Evolutionary conservation across 768 basidiomycete genomes (phyloP).

Genomic region (Lepiota brunneoincarnata): DNA sequence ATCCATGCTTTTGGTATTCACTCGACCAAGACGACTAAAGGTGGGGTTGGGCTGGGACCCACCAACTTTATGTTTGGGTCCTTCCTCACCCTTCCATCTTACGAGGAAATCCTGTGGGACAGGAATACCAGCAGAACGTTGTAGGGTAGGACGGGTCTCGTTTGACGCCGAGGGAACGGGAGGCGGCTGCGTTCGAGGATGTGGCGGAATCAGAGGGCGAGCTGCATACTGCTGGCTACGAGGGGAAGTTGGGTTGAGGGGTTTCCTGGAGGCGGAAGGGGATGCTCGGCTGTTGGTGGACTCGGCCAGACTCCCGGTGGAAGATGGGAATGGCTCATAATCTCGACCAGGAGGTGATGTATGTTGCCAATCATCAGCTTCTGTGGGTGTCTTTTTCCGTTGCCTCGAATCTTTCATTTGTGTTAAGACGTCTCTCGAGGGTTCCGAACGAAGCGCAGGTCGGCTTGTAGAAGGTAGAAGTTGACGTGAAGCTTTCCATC

Average conservation of each 20-base stretch:
- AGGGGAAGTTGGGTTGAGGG: slow-evolving; percentile 23
- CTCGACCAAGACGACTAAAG: slow-evolving; percentile 27
- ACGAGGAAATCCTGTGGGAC: slow-evolving; percentile 46
- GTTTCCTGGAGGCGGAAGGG: slow-evolving; percentile 20
- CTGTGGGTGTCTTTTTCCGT: slow-evolving; percentile 22
- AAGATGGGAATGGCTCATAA: slow-evolving; percentile 24
- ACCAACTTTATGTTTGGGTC: slow-evolving; percentile 32
- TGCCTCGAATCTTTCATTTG: slow-evolving; percentile 19
- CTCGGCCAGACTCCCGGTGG: slow-evolving; percentile 5
- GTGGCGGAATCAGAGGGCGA: slow-evolving; percentile 31
- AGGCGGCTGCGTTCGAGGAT: slow-evolving; percentile 35
- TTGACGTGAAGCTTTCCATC: slow-evolving; percentile 16
- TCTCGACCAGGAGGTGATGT: slow-evolving; percentile 20
- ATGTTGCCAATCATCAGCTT: slow-evolving; percentile 22
- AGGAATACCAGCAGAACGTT: slow-evolving; percentile 9
- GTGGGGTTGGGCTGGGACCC: slow-evolving; percentile 29
- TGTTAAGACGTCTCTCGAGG: slow-evolving; percentile 5
- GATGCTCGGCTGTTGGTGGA: slow-evolving; percentile 20
- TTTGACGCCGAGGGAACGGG: slow-evolving; percentile 31
- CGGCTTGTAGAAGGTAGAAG: slow-evolving; percentile 3
- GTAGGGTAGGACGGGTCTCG: slow-evolving; percentile 27
- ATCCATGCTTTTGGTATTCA: slow-evolving; percentile 56
- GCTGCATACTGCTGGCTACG: slow-evolving; percentile 29
- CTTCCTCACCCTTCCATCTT: slow-evolving; percentile 48
- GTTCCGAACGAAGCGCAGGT: slow-evolving; percentile 12